A percentile compares a stretch with the other conserved stretches of the same genome.
Evolutionary conservation across 768 basidiomycete species (phyloP).

Genomic region (Chalciporus sphaerocephalus): DNA sequence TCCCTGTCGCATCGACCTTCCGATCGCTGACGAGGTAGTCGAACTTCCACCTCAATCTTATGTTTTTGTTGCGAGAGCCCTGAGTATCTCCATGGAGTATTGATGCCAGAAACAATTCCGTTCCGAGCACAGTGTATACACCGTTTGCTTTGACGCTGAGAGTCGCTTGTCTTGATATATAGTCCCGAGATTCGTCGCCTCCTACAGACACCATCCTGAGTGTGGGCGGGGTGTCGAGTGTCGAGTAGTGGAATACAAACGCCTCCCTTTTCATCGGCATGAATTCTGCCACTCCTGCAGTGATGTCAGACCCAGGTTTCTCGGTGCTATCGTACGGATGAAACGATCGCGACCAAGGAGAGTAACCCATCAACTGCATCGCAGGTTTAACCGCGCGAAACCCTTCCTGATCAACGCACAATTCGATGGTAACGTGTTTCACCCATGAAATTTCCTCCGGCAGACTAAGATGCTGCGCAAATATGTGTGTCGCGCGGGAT

Average conservation of each 20-base stretch:
- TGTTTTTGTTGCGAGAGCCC: constrained; percentile 23
- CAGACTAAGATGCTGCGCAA: constrained; percentile 20
- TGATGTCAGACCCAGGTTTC: constrained; percentile 29
- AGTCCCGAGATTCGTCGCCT: constrained; percentile 66
- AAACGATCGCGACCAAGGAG: constrained; percentile 30
- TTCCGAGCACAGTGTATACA: constrained; percentile 69
- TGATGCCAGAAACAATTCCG: constrained; percentile 40
- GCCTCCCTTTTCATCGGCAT: constrained; percentile 52
- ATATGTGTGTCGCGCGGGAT: constrained; percentile 2
- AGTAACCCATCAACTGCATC: constrained; percentile 57
- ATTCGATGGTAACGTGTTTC: constrained; percentile 47
- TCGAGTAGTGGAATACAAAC: constrained; percentile 69
- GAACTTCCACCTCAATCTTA: constrained; percentile 67
- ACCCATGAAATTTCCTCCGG: constrained; percentile 50
- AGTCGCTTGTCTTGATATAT: constrained; percentile 70
- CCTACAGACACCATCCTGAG: constrained; percentile 66
- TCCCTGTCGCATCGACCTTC: constrained; percentile 41
- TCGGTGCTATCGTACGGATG: constrained; percentile 26
- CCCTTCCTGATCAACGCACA: constrained; percentile 83
- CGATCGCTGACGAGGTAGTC: constrained; percentile 73
- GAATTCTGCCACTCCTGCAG: constrained; percentile 58
- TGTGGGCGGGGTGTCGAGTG: constrained; percentile 62
- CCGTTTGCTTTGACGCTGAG: constrained; percentile 67
- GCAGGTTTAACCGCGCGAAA: constrained; percentile 59
- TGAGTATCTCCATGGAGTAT: constrained; percentile 16